Conservation (phyloP, 805 yeast genomes). For the Tetrapisispora iriomotensis region DNA sequence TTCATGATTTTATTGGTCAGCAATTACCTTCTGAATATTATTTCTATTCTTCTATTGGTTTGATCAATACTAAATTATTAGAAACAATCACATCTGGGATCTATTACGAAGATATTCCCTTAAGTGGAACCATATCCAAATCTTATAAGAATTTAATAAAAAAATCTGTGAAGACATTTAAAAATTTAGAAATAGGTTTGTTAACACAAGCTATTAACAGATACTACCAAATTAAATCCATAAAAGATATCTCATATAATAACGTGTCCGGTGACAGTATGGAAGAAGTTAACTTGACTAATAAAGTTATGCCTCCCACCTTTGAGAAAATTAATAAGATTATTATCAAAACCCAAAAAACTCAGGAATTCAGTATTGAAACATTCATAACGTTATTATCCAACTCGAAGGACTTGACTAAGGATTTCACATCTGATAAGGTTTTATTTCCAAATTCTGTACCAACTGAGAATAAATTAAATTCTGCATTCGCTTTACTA, state of each 20-base stretch:
- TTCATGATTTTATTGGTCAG: conserved; percentile 74
- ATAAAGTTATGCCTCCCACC: conserved; percentile 45
- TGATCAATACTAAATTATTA: conserved; percentile 46
- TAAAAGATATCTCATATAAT: conserved; percentile 49
- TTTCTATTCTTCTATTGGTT: conserved; percentile 72
- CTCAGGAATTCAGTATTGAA: conserved; percentile 21
- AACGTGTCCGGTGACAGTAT: conserved; percentile 23
- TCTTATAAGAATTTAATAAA: conserved; percentile 49
- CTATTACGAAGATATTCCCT: conserved; percentile 52
- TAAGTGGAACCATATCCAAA: conserved; percentile 50
- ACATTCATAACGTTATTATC: conserved; percentile 18
- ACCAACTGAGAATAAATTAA: conserved; percentile 27
- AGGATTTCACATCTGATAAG: conserved; percentile 24
- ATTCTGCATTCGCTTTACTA: conserved; percentile 42
- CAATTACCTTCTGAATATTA: conserved; percentile 78
- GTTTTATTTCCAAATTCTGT: conserved; percentile 27
- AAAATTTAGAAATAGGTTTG: conserved; percentile 55
- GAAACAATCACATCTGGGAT: conserved; percentile 59
- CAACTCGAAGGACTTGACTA: conserved; percentile 27
- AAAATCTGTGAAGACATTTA: conserved; percentile 36
- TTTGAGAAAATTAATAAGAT: conserved; percentile 33
- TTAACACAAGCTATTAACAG: conserved; percentile 68
- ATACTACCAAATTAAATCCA: conserved; percentile 69
- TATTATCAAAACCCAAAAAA: conserved; percentile 23
- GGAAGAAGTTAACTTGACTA: conserved; percentile 35